A percentile compares a stretch with the other conserved stretches of the same genome.
phyloP scores from a whole-genome alignment of 2,329 filamentous ascomycete species.

The Celoporthe dispersa region DNA sequence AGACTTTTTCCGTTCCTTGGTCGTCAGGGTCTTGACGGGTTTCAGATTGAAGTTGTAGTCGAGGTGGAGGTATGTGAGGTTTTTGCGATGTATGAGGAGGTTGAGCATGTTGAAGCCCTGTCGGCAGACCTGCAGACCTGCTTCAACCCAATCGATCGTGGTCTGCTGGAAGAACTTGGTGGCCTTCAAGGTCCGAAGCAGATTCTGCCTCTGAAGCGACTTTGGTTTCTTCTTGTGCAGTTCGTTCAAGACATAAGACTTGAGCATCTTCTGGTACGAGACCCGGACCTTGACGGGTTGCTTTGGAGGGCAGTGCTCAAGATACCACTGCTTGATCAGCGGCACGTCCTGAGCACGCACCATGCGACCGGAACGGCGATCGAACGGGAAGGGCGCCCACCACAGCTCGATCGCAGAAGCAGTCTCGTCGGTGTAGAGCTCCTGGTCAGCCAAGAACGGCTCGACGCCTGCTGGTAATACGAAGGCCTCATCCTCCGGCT shows the following conservation, averaged over 20 bases:
- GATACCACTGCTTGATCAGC: constrained; percentile 96
- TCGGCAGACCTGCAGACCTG: constrained; percentile 94
- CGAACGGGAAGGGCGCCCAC: constrained; percentile 98
- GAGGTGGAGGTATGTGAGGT: constrained; percentile 95
- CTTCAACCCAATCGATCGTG: constrained; percentile 98
- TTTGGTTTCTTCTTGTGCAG: constrained; percentile 95
- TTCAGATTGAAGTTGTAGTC: constrained; percentile 99
- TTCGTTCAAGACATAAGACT: constrained; percentile 95
- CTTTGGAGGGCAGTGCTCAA: constrained; percentile 86
- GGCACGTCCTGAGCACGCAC: constrained; percentile 96
- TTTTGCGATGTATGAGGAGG: constrained; percentile 95
- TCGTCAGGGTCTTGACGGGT: constrained; percentile 97
- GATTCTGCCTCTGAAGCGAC: constrained; percentile 90
- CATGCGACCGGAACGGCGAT: constrained; percentile 92
- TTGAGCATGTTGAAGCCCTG: constrained; percentile 99
- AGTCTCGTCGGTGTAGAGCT: constrained; percentile 87
- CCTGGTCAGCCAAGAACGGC: constrained; percentile 88
- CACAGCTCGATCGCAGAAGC: constrained; percentile 89
- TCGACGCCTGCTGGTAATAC: constrained; percentile 78
- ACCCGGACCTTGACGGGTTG: constrained; percentile 97
- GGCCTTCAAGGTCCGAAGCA: constrained; percentile 86
- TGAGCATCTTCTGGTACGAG: constrained; percentile 96
- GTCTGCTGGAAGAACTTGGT: constrained; percentile 99
- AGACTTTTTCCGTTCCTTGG: constrained; percentile 99
- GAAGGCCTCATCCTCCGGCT: constrained; percentile 80